Evolutionary conservation across 352 stramenopile genomes (phyloP).

Genomic region (Globisporangium sylvaticum): DNA sequence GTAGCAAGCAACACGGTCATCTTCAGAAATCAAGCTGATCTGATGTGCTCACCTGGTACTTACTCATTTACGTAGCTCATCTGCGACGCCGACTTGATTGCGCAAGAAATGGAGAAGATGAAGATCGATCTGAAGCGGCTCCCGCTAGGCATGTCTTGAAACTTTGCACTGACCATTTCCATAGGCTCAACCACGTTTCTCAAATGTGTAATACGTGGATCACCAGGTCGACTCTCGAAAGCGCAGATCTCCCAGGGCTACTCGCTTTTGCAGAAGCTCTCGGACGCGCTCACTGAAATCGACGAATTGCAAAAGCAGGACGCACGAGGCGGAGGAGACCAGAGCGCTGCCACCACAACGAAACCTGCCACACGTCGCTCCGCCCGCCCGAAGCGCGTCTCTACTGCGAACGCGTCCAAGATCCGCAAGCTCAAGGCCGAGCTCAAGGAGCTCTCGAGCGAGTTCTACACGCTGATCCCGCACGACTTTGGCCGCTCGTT

Average conservation of each 20-base stretch:
- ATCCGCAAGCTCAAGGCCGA: slow-evolving; percentile 26
- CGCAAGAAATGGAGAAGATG: slow-evolving; percentile 42
- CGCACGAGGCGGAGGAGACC: slow-evolving; percentile 8
- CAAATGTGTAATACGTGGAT: neutral
- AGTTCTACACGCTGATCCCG: slow-evolving; percentile 72
- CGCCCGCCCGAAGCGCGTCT: slow-evolving; percentile 1
- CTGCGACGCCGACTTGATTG: slow-evolving; percentile 46
- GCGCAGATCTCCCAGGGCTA: slow-evolving; percentile 62
- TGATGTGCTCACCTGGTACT: neutral
- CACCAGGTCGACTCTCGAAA: slow-evolving; percentile 35
- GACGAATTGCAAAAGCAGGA: slow-evolving; percentile 22
- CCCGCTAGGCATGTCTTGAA: slow-evolving; percentile 39
- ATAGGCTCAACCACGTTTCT: neutral
- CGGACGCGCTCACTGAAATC: slow-evolving; percentile 36
- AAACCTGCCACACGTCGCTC: slow-evolving; percentile 21
- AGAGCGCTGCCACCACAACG: slow-evolving; percentile 21
- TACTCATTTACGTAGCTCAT: slow-evolving; percentile 28
- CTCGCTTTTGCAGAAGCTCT: slow-evolving; percentile 46
- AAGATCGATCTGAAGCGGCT: slow-evolving; percentile 53
- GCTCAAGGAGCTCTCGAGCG: slow-evolving; percentile 52
- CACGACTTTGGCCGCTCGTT: slow-evolving; percentile 59
- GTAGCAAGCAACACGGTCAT: neutral
- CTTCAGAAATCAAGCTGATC: neutral
- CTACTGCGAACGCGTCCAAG: slow-evolving; percentile 18
- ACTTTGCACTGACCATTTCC: no score